Evolutionary conservation across 441 rosid species (phyloP).

Genomic region (Pelargonium cotyledonis): DNA sequence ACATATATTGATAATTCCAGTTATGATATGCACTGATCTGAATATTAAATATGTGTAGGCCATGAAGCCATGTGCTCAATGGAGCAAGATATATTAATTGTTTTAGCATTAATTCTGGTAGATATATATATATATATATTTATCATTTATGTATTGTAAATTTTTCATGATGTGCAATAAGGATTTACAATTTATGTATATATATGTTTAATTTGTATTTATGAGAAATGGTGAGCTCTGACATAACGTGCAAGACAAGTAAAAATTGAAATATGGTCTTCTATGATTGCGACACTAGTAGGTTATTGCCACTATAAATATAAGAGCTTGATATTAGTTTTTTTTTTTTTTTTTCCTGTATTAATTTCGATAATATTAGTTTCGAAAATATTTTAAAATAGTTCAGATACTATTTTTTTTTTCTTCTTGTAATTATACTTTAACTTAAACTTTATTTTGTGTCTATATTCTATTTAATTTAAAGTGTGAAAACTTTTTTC

Average conservation of each 20-base stretch:
- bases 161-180: no score
- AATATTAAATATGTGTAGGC: neutral
- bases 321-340: neutral
- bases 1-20: no score
- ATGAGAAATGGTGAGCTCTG: neutral
- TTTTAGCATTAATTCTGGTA: neutral
- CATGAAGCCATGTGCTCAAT: neutral
- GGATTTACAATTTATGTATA: neutral
- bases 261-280: neutral
- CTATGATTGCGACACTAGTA: neutral
- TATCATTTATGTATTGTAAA: neutral
- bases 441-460: no score
- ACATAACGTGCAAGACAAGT: neutral
- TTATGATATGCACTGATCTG: neutral
- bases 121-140: neutral
- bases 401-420: no score
- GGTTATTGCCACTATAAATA: neutral
- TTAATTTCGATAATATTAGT: no score
- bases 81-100: neutral
- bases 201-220: neutral
- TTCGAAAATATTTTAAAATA: no score
- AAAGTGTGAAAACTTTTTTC: no score
- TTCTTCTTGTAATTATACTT: no score
- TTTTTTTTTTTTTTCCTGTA: no score
- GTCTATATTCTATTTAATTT: no score